Base-by-base conservation (phyloP, 257 asterid genomes). In the Nemophila menziesii region DNA sequence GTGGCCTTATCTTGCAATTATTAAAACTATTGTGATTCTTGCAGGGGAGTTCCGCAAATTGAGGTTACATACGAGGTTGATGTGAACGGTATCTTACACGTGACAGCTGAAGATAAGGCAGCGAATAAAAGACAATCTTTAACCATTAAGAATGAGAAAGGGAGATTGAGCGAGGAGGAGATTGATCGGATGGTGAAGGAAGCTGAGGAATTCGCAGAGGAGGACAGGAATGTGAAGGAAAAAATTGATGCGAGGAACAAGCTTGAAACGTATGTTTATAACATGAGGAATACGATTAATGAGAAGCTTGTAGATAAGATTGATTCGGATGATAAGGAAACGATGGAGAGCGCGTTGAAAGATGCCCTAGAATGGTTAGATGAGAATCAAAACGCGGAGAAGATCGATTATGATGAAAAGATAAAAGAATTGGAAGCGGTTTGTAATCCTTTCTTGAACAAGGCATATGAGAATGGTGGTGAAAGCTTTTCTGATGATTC, bases 381-480 rank as follows among this genome's bases (percentile, higher is more conserved):
- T n/a, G 68, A 62, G 43, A 54, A 55, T 20, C 54, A 49, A 55
- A 26, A 24, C 8, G 62, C 44, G 20, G 57, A 48, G 11, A 61
- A 48, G 39, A 33, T 21, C 4, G 52, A 53, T 10, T 53, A 44
- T 41, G 67, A 46, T 13, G 66, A 60, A 20, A 53, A 60, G 22
- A 29, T 60, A 55, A 52, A 52, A 46, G 61, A 60, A 14, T 16
- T 60, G 41, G 66, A 60, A 48, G 56, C 38, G 23, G 53, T 61
- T n/a, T 55, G 52, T 27, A 61, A 48, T 49, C 62, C 62, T 34
- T 9, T 55, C 16, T 48, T 61, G 24, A 48, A 33, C 19, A 21
- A 20, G 16, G 58, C 29, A 15, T 55, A 61, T 20, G 53, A 33
- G 24, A 49, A 20, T 37, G 48, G 52, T 15, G 36, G 57, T 34